These are phyloP conservation scores for Streptanthus diversifolius DNA, from an alignment of 345 rosid species.

Conservation along the genomic window DNA sequence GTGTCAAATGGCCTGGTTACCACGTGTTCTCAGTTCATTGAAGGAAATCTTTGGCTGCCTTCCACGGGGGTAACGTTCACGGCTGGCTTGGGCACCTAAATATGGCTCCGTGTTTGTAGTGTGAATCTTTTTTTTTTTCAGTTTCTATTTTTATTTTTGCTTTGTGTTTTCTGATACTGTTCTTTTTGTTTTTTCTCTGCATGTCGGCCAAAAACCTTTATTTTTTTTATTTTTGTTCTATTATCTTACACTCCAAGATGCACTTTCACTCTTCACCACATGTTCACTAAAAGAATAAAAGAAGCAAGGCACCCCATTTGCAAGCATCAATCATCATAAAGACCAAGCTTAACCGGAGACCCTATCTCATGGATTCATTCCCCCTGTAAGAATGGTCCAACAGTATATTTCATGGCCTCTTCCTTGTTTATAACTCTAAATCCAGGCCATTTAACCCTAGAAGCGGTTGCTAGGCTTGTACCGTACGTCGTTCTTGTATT, in stretches of 20 bases:
- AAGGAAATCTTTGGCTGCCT: constrained; percentile 76
- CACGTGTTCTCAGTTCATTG: constrained; percentile 53
- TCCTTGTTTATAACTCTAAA: constrained; percentile 41
- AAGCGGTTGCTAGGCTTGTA: constrained; percentile 40
- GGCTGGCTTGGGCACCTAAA: constrained; percentile 20
- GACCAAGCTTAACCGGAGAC: constrained; percentile 46
- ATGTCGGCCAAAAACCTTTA: too few species aligned
- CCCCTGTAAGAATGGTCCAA: constrained; percentile 53
- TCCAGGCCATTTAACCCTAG: constrained; percentile 79
- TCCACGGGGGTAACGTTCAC: constrained; percentile 56
- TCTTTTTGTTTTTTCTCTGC: background rate
- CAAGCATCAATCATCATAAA: constrained; percentile 30
- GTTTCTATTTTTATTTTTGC: background rate
- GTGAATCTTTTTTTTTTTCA: background rate
- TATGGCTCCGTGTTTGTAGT: background rate
- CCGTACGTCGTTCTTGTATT: constrained; percentile 70
- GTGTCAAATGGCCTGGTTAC: constrained; percentile 87
- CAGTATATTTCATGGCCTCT: constrained; percentile 58
- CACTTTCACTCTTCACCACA: background rate
- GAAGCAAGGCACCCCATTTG: background rate
- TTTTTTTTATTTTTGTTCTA: too few species aligned
- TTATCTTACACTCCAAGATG: background rate
- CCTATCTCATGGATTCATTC: constrained; percentile 46
- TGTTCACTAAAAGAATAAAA: background rate
- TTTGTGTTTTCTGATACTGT: background rate